These are phyloP conservation scores for Naganishia kalamii DNA, from an alignment of 768 basidiomycete genomes.

Conservation along the genomic window DNA sequence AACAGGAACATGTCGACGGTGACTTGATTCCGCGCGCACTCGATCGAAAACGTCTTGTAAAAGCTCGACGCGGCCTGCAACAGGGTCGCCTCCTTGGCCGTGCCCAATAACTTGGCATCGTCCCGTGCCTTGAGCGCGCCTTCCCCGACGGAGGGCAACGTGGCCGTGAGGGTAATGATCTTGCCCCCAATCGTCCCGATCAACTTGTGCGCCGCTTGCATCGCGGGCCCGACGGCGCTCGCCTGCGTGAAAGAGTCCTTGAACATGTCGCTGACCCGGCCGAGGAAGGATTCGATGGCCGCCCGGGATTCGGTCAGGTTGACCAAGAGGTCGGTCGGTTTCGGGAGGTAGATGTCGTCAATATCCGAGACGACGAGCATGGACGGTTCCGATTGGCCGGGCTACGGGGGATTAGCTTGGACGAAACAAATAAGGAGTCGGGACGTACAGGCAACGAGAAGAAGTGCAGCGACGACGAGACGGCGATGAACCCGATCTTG, in stretches of 20 bases:
- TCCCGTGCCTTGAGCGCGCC: constrained; percentile 93
- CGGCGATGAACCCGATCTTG: constrained; percentile 85
- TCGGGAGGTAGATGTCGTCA: constrained; percentile 94
- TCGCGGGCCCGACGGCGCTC: constrained; percentile 85
- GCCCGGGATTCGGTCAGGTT: constrained; percentile 79
- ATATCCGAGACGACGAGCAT: constrained; percentile 98
- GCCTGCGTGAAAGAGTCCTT: constrained; percentile 88
- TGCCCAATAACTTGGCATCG: constrained; percentile 91
- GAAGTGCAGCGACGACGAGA: constrained; percentile 88
- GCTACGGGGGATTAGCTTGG: constrained; percentile 24
- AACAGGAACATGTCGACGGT: constrained; percentile 99
- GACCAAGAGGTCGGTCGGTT: constrained; percentile 91
- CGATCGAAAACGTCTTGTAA: constrained; percentile 98
- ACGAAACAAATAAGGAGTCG: not conserved
- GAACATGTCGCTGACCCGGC: constrained; percentile 91
- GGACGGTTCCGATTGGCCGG: constrained; percentile 59
- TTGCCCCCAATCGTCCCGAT: constrained; percentile 95
- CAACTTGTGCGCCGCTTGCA: constrained; percentile 92
- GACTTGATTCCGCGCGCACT: constrained; percentile 92
- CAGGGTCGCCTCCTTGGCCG: constrained; percentile 87
- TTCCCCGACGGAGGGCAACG: constrained; percentile 76
- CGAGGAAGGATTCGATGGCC: constrained; percentile 72
- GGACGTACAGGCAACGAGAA: constrained; percentile 77
- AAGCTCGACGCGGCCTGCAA: constrained; percentile 89
- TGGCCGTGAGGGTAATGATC: constrained; percentile 77